Percentiles rank a stretch among this genome's conserved stretches.
Conservation (phyloP, 2,329 filamentous ascomycete genomes). For the Trichoderma polysporum region DNA sequence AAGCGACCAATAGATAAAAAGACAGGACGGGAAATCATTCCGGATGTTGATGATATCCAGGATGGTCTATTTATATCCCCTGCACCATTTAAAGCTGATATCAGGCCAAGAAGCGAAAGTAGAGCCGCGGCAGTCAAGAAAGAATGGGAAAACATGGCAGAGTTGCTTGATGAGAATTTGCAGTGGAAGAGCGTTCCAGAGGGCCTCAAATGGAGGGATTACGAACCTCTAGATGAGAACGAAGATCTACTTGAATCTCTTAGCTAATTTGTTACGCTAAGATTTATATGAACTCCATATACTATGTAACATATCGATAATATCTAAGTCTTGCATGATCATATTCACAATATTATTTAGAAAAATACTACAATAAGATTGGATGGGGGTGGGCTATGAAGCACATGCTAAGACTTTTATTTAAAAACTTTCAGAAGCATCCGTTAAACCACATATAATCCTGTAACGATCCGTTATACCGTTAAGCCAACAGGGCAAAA, state of each 20-base stretch:
- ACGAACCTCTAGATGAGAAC: not conserved
- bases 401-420: no score
- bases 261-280: not conserved
- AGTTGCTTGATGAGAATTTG: not conserved
- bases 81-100: conserved; percentile 8
- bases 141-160: not conserved
- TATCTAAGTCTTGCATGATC: no score
- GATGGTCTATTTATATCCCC: conserved; percentile 12
- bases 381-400: no score
- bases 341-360: not conserved
- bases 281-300: not conserved
- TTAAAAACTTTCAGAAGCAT: no score
- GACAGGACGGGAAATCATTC: conserved; percentile 11
- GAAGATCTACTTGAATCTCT: not conserved
- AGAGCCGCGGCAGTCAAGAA: not conserved
- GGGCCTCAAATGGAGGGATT: conserved; percentile 13
- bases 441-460: no score
- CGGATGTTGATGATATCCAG: conserved; percentile 1
- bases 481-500: no score
- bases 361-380: no score
- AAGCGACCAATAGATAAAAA: conserved; percentile 24
- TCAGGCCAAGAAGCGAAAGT: conserved; percentile 25
- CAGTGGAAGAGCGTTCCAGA: conserved; percentile 12
- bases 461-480: no score
- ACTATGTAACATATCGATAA: not conserved